These are phyloP conservation scores for Ceratobasidium sp. DNA, from an alignment of 1,284 basidiomycete genomes.

Conservation along the genomic window DNA sequence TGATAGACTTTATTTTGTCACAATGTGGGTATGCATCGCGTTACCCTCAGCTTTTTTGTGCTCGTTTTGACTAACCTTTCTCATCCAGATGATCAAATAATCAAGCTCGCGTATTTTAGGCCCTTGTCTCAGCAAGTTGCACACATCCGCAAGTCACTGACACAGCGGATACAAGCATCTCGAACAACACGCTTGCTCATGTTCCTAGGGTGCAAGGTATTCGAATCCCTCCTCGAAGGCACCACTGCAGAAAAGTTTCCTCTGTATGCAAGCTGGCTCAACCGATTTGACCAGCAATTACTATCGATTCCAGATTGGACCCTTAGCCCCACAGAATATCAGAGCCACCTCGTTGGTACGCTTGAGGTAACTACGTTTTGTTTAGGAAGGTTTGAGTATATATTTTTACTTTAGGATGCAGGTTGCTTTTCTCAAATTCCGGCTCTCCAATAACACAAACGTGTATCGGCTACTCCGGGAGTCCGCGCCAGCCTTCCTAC, in stretches of 20 bases:
- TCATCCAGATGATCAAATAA: constrained; percentile 1
- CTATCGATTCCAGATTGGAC: not conserved
- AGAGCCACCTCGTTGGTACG: not conserved
- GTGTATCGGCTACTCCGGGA: not conserved
- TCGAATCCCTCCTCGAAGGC: constrained; percentile 4
- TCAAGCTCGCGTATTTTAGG: constrained; percentile 9
- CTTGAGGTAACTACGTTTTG: constrained; percentile 18
- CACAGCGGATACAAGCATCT: not conserved
- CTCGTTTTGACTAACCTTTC: not conserved
- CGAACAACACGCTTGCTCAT: not conserved
- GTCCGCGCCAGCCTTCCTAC: constrained; percentile 4
- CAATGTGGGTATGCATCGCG: not conserved
- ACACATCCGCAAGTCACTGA: not conserved
- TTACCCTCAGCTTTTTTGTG: too few species aligned
- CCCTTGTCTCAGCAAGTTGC: not conserved
- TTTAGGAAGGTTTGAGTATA: not conserved
- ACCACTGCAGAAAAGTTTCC: not conserved
- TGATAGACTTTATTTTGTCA: constrained; percentile 1
- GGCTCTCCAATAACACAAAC: not conserved
- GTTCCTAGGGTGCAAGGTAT: not conserved
- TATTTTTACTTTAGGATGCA: not conserved
- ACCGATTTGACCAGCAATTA: not conserved
- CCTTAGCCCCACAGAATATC: not conserved
- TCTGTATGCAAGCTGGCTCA: not conserved
- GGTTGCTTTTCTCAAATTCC: constrained; percentile 16